Evolutionary conservation across 139 green algal genomes (phyloP).

Genomic region (Haematococcus lacustris): DNA sequence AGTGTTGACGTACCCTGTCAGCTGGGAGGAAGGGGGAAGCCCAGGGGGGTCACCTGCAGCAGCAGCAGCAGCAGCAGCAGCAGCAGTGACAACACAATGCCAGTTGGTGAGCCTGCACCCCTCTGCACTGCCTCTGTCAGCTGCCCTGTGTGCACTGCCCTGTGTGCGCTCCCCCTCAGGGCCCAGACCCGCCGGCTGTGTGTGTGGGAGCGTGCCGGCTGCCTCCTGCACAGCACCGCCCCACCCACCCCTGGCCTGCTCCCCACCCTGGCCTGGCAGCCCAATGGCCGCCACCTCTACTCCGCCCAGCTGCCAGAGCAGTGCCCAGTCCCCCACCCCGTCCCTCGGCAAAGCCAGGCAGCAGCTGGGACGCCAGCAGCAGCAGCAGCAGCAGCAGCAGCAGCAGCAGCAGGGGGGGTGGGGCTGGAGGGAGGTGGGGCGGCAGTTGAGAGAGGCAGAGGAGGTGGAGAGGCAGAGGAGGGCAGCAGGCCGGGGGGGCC

Average conservation of each 20-base stretch:
- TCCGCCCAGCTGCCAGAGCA: conserved; percentile 3
- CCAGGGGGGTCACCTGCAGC: too few relatives aligned
- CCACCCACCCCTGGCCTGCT: conserved; percentile 38
- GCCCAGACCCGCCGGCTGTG: conserved; percentile 9
- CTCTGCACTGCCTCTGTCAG: too few relatives aligned
- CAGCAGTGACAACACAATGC: too few relatives aligned
- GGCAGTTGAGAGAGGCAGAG: too few relatives aligned
- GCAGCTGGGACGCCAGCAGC: not conserved
- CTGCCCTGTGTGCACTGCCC: not conserved
- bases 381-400: not conserved
- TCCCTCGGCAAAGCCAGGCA: too few relatives aligned
- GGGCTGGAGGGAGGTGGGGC: not conserved
- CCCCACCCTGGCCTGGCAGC: conserved; percentile 73
- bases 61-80: too few relatives aligned
- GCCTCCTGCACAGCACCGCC: conserved; percentile 51
- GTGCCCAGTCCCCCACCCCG: too few relatives aligned
- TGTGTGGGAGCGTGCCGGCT: conserved; percentile 61
- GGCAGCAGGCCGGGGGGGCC: too few relatives aligned
- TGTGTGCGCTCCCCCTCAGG: not conserved
- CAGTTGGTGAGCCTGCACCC: too few relatives aligned
- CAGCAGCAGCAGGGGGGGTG: not conserved
- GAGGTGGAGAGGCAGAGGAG: too few relatives aligned
- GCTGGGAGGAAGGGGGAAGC: too few relatives aligned
- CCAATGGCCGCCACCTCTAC: conserved; percentile 81
- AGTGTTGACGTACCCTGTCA: too few relatives aligned